Evolutionary conservation across 1,284 basidiomycete genomes (phyloP), one percentile per base, ranked within the genome.

Genomic region (Ceratobasidium sp.): DNA sequence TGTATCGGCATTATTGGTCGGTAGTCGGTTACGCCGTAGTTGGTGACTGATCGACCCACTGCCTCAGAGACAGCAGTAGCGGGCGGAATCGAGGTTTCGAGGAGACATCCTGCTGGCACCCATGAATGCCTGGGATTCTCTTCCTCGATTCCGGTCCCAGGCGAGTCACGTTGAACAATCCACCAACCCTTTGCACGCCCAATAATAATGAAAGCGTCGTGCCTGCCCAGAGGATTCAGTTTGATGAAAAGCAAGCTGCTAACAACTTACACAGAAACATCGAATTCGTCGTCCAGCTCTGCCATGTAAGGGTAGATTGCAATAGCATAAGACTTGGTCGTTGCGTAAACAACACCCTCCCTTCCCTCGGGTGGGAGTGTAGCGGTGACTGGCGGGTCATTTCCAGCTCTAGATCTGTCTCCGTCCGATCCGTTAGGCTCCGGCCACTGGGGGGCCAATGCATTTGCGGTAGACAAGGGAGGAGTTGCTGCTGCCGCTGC

Each of bases 111-210:
- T 30, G 95, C 92, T 72, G 94, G 92, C 8, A 96, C 92, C 93
- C 94, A 94, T 62, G 93, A 93, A 79, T 94, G 90, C 80, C 92
- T 89, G 62, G 85, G 82, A 38, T 88, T 85, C 76, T 94, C 92
- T 73, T 92, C 89, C 52, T 95, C 88, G 62, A 90, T 83, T 14
- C 96, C 96, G 5, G 89, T 87, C 1, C 95, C 96, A 55, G 89
- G 89, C 26, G 92, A 91, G 80, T 99, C 98, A 41, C 94, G 89
- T 80, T 98, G 96, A 2, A 99, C 97, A 43, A 98, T 93, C 95
- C 97, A 99, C 98, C 98, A 99, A 0, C 98, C 98, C 75, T 96
- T 91, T 16, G 95, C 92, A 75, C 97, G 91, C 73, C 93, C 94
- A 69, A 98, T 84, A 78, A 98, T 97, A 76, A 98, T 89, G 81